A percentile compares a stretch with the other conserved stretches of the same genome.
phyloP scores from a whole-genome alignment of 352 stramenopile genomes.

The Aphanomyces stellatus region DNA sequence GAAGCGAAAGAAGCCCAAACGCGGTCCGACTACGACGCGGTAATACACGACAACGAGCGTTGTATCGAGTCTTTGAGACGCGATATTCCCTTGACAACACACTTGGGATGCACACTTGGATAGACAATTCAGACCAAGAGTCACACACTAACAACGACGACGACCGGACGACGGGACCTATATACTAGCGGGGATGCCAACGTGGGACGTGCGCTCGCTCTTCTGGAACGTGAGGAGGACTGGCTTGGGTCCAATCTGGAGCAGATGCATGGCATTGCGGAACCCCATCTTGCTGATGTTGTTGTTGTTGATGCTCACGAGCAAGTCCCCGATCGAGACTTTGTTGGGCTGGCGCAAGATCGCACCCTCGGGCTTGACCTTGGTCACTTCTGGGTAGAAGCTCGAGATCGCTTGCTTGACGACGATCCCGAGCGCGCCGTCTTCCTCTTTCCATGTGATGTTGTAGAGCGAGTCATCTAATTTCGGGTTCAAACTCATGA shows the following conservation, averaged over 20 bases:
- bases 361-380: slow-evolving; percentile 78
- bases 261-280: slow-evolving; percentile 69
- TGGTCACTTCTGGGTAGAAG: slow-evolving; percentile 82
- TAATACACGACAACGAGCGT: too few species aligned
- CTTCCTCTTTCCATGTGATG: slow-evolving; percentile 85
- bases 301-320: slow-evolving; percentile 87
- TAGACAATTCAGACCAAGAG: too few species aligned
- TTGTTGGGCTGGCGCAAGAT: slow-evolving; percentile 73
- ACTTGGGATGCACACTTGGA: too few species aligned
- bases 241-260: slow-evolving; percentile 80
- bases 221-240: slow-evolving; percentile 51
- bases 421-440: slow-evolving; percentile 71
- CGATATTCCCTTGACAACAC: too few species aligned
- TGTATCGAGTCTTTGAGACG: too few species aligned
- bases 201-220: slow-evolving; percentile 11
- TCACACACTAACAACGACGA: too few species aligned
- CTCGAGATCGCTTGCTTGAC: slow-evolving; percentile 56
- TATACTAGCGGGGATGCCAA: slow-evolving; percentile 15
- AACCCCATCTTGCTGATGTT: slow-evolving; percentile 89
- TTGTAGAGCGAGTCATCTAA: slow-evolving; percentile 75
- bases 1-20: slow-evolving; percentile 10
- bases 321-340: slow-evolving; percentile 70
- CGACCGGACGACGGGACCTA: too few species aligned
- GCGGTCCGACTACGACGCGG: too few species aligned
- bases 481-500: slow-evolving; percentile 24